phyloP scores from a whole-genome alignment of 805 yeast genomes.

The Nakazawaea sp. region DNA sequence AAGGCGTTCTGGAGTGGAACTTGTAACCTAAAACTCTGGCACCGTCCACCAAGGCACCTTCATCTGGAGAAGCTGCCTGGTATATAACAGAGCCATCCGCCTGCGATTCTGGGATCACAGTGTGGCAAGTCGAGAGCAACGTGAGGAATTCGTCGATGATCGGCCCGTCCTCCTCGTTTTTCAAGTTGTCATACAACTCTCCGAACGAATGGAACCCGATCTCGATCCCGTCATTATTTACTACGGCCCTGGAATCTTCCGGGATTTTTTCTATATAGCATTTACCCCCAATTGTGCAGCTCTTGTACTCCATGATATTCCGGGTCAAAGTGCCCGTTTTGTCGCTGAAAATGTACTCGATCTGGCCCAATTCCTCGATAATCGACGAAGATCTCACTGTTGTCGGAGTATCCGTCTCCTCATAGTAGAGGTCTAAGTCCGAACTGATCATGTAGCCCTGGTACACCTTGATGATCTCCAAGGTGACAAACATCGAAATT shows the following conservation, averaged over 20 bases:
- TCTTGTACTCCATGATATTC: slow-evolving; percentile 93
- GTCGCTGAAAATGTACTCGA: slow-evolving; percentile 92
- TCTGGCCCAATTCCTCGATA: slow-evolving; percentile 96
- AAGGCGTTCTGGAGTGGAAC: slow-evolving; percentile 82
- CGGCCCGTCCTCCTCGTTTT: slow-evolving; percentile 28
- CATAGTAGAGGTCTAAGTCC: slow-evolving; percentile 89
- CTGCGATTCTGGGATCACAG: slow-evolving; percentile 88
- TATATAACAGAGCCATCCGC: slow-evolving; percentile 68
- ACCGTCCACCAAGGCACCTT: slow-evolving; percentile 97
- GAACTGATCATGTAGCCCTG: slow-evolving; percentile 93
- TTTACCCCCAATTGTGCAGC: slow-evolving; percentile 88
- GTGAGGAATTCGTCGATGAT: slow-evolving; percentile 73
- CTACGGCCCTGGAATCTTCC: slow-evolving; percentile 73
- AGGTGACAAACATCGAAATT: slow-evolving; percentile 91
- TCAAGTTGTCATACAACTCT: slow-evolving; percentile 43
- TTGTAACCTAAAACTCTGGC: slow-evolving; percentile 85
- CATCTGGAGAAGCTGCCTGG: slow-evolving; percentile 99
- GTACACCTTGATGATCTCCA: slow-evolving; percentile 90
- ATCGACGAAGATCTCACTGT: slow-evolving; percentile 91
- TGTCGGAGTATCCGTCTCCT: slow-evolving; percentile 85
- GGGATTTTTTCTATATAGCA: slow-evolving; percentile 87
- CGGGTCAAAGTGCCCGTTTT: slow-evolving; percentile 96
- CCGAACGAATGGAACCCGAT: slow-evolving; percentile 71
- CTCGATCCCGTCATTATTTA: slow-evolving; percentile 70
- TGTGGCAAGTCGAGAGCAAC: slow-evolving; percentile 87